phyloP scores from a whole-genome alignment of 345 rosid genomes.

The Turnera subulata region DNA sequence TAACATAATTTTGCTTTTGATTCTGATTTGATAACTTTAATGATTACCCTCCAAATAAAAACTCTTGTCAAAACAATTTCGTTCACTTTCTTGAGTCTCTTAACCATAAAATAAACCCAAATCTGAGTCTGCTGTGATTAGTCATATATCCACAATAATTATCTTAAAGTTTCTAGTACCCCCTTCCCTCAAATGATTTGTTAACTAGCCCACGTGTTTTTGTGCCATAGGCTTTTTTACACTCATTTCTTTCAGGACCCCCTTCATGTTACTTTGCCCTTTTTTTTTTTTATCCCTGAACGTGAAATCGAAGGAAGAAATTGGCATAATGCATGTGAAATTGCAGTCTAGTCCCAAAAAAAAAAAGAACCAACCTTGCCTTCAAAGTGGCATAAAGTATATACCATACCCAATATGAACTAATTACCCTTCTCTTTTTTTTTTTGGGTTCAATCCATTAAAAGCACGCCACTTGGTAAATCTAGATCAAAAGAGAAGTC shows the following conservation, averaged over 20 bases:
- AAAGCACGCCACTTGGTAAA: too few relatives aligned
- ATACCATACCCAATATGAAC: background rate
- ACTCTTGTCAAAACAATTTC: background rate
- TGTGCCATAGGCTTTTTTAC: conserved; percentile 3
- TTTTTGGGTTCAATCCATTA: too few relatives aligned
- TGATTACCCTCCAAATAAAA: background rate
- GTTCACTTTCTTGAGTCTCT: background rate
- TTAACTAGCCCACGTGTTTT: conserved; percentile 16
- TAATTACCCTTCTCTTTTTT: too few relatives aligned
- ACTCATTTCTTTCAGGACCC: background rate
- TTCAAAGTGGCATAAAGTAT: background rate
- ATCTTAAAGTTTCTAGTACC: too few relatives aligned
- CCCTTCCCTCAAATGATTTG: conserved; percentile 8
- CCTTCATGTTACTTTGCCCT: background rate
- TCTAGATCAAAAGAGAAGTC: too few relatives aligned
- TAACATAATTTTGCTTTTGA: background rate
- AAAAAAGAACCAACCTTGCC: background rate
- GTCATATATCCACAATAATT: background rate
- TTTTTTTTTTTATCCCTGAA: too few relatives aligned
- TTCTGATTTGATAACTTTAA: background rate
- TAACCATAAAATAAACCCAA: background rate
- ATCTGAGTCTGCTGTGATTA: background rate
- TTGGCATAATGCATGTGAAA: background rate
- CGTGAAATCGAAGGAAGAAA: conserved; percentile 8
- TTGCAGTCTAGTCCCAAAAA: background rate